Evolutionary conservation across 768 basidiomycete species (phyloP).

Genomic region (Boletus subcaerulescens): DNA sequence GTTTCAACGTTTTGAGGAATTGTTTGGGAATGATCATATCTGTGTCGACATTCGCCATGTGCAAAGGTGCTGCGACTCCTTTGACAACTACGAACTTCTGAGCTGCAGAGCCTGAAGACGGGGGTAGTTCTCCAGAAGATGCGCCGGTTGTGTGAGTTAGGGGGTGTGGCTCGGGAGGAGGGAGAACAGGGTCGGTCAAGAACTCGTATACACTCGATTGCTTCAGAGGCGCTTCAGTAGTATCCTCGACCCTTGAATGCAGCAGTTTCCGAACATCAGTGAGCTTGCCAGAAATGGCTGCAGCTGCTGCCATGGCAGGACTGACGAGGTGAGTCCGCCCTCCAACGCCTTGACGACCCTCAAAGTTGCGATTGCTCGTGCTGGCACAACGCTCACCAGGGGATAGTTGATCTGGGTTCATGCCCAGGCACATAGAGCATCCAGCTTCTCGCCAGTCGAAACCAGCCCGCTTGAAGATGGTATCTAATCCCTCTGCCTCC

Average conservation of each 20-base stretch:
- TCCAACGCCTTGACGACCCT: slow-evolving; percentile 84
- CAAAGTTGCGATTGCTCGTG: slow-evolving; percentile 92
- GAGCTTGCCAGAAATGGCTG: slow-evolving; percentile 81
- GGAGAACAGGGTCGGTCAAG: slow-evolving; percentile 63
- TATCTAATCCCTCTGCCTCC: slow-evolving; percentile 84
- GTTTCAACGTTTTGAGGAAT: slow-evolving; percentile 88
- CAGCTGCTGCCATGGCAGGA: slow-evolving; percentile 92
- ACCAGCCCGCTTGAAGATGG: slow-evolving; percentile 83
- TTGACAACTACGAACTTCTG: slow-evolving; percentile 67
- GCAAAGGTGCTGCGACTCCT: slow-evolving; percentile 76
- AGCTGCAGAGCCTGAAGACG: slow-evolving; percentile 46
- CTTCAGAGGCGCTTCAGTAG: slow-evolving; percentile 49
- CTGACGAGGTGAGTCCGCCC: slow-evolving; percentile 87
- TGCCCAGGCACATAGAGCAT: slow-evolving; percentile 94
- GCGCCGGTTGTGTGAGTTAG: slow-evolving; percentile 33
- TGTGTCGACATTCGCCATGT: slow-evolving; percentile 85
- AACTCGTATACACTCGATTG: slow-evolving; percentile 70
- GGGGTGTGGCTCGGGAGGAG: slow-evolving; percentile 49
- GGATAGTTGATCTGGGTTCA: slow-evolving; percentile 90
- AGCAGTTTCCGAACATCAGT: slow-evolving; percentile 81
- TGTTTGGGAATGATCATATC: slow-evolving; percentile 95
- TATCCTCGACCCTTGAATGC: slow-evolving; percentile 42
- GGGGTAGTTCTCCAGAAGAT: slow-evolving; percentile 34
- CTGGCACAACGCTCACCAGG: slow-evolving; percentile 86
- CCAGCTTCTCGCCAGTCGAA: slow-evolving; percentile 96